Evolutionary conservation across 768 basidiomycete species (phyloP), one percentile per base, ranked within the genome.

Genomic region (Termitomyces sp.): DNA sequence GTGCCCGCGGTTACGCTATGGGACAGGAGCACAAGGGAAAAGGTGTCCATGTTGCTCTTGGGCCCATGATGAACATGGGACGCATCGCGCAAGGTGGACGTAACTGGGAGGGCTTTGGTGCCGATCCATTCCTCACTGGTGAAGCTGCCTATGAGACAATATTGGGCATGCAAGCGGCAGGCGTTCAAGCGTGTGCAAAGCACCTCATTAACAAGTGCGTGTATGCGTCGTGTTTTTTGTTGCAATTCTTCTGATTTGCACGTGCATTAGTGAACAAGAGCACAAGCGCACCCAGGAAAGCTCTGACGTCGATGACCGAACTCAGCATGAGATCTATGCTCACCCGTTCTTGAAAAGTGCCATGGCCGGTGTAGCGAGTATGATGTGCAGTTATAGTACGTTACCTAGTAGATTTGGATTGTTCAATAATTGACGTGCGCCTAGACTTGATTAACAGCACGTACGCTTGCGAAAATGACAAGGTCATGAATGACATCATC

Each of bases 21-120:
- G 95, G 93, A 19, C 65, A 77, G 54, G 95, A 98, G 68, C 88
- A 91, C 72, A 78, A 78, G 55, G 85, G 83, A 27, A 94, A 95
- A 67, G 95, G 95, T 23, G 85, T 91, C 45, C 83, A 97, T 63
- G 74, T 95, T 48, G 87, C 85, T 10, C 79, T 95, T 7, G 82
- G 82, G 1, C 81, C 92, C 0, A 90, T 90, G 87, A 94, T 92
- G 85, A 94, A 95, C 68, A 82, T 95, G 76, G 90, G 87, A 1
- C 83, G 90, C 17, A 71, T 87, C 19, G 85, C 89, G 3, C 77
- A 82, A 61, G 92, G 89, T 7, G 95, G 95, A 17, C 78, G 95
- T 29, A 93, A 95, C 70, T 96, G 92, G 91, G 95, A 96, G 77
- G 92, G 92, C n/a, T 95, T 94, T 57, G 93, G 94, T 31, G 92